A percentile compares a stretch with the other conserved stretches of the same genome.
Conservation (phyloP, 495 filamentous ascomycete species). For the Delitschia confertaspora region DNA sequence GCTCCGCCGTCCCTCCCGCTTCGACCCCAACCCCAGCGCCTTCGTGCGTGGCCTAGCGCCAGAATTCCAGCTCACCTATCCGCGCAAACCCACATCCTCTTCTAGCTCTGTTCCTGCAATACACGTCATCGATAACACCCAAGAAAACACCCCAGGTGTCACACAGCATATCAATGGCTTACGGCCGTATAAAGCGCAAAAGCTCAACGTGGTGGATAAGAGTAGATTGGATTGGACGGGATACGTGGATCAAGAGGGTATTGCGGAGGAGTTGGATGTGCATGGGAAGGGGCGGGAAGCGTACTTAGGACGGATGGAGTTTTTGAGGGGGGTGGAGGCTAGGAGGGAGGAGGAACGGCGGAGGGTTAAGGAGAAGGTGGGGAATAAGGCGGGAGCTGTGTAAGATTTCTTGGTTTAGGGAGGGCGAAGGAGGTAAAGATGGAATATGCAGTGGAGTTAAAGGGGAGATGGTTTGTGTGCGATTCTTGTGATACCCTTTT, state of each 20-base stretch:
- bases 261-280: constrained; percentile 79
- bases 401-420: too few species aligned
- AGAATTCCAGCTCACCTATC: constrained; percentile 29
- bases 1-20: constrained; percentile 62
- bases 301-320: constrained; percentile 78
- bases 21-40: constrained; percentile 60
- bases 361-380: constrained; percentile 50
- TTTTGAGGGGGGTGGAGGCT: constrained; percentile 72
- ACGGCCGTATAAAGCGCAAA: constrained; percentile 51
- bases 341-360: constrained; percentile 67
- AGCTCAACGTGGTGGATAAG: constrained; percentile 95
- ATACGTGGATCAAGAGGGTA: constrained; percentile 84
- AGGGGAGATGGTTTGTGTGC: too few species aligned
- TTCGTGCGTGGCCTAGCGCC: constrained; percentile 32
- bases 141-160: constrained; percentile 1
- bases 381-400: too few species aligned
- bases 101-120: constrained; percentile 31
- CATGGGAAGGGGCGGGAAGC: constrained; percentile 77
- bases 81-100: constrained; percentile 37
- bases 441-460: too few species aligned
- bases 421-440: too few species aligned
- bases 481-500: too few species aligned
- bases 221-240: constrained; percentile 89
- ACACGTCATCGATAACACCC: constrained; percentile 31
- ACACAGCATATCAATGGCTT: constrained; percentile 7